A percentile compares a stretch with the other conserved stretches of the same genome.
Evolutionary conservation across 1,284 basidiomycete genomes (phyloP).

Genomic region (Inonotus hispidus): DNA sequence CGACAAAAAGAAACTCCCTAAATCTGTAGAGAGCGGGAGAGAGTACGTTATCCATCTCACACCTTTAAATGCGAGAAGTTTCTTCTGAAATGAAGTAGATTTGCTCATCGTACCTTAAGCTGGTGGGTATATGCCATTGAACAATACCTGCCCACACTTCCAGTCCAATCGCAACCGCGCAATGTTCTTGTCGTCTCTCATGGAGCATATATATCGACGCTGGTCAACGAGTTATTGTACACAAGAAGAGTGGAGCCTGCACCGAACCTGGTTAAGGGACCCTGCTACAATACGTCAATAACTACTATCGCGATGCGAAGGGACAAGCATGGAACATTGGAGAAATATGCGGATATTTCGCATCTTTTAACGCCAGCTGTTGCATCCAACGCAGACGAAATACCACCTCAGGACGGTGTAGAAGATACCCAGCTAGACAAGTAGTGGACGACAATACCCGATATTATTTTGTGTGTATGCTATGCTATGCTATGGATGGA

Average conservation of each 20-base stretch:
- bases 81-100: neutral
- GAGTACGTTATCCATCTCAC: slow-evolving; percentile 22
- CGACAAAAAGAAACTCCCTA: slow-evolving; percentile 21
- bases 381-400: slow-evolving; percentile 48
- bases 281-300: slow-evolving; percentile 54
- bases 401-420: slow-evolving; percentile 13
- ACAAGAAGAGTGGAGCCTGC: slow-evolving; percentile 34
- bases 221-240: slow-evolving; percentile 43
- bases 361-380: slow-evolving; percentile 42
- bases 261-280: slow-evolving; percentile 38
- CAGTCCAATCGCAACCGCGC: slow-evolving; percentile 23
- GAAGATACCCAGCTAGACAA: neutral
- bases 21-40: slow-evolving; percentile 32
- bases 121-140: slow-evolving; percentile 59
- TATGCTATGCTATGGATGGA: neutral
- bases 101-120: slow-evolving; percentile 40
- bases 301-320: slow-evolving; percentile 49
- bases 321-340: slow-evolving; percentile 37
- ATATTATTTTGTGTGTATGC: neutral
- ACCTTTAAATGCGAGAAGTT: neutral
- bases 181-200: slow-evolving; percentile 60
- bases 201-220: slow-evolving; percentile 53
- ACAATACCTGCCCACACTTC: slow-evolving; percentile 29
- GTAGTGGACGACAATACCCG: neutral
- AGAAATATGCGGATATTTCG: slow-evolving; percentile 47